phyloP scores from a whole-genome alignment of 306 rosid species.

The Dicorynia guianensis region DNA sequence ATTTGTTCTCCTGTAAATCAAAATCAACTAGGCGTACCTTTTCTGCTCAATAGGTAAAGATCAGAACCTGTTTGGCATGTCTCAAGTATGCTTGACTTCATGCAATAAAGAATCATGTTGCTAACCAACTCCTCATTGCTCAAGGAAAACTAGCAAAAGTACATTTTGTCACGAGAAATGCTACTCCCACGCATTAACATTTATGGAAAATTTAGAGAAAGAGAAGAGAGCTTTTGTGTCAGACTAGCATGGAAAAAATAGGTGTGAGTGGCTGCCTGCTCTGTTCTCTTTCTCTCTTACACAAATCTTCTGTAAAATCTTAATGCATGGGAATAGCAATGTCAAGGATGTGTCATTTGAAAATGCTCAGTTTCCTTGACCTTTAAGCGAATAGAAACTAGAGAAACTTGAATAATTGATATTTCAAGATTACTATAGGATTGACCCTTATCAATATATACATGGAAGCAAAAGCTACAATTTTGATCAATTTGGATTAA shows the following conservation, averaged over 20 bases:
- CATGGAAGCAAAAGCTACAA: constrained; percentile 25
- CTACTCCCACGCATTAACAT: too few species aligned
- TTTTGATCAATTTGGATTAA: constrained; percentile 5
- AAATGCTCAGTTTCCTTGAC: not conserved
- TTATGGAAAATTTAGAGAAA: too few species aligned
- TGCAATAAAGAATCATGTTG: not conserved
- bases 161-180: not conserved
- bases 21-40: not conserved
- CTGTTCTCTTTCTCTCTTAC: too few species aligned
- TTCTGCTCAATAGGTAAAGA: not conserved
- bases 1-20: not conserved
- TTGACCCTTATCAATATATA: not conserved
- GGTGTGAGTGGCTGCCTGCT: too few species aligned
- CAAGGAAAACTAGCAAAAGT: not conserved
- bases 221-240: too few species aligned
- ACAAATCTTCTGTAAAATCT: too few species aligned
- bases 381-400: not conserved
- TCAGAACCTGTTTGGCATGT: not conserved
- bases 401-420: not conserved
- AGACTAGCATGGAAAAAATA: too few species aligned
- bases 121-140: not conserved
- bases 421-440: not conserved
- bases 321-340: too few species aligned
- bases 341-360: not conserved
- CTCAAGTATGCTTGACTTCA: not conserved